Evolutionary conservation across 1,284 basidiomycete species (phyloP), one percentile per base, ranked within the genome.

Genomic region (Athelia sp.): DNA sequence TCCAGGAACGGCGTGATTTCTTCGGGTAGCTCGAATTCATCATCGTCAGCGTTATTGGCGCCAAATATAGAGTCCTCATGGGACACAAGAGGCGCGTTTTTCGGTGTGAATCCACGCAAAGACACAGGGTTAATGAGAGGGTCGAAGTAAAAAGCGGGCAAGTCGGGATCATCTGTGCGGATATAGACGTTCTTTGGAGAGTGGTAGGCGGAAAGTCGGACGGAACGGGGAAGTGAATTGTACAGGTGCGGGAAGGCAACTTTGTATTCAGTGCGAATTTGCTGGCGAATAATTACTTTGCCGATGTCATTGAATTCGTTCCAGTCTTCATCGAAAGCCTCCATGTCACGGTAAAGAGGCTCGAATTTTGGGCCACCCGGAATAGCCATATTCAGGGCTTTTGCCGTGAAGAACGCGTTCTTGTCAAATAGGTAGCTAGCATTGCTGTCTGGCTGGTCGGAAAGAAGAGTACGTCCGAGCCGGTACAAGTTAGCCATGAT

Each of bases 301-400:
- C 98, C 96, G 70, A 99, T 98, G 66, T 99, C 97, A 66, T 99
- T 99, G 64, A 99, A 99, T 70, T 99, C 96, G 71, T 98, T 98
- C 94, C 97, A 99, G 65, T 99, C 97, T 68, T 99, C 96, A 63
- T 99, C 97, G 61, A 93, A 98, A 10, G 89, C 81, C 62, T 99
- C 97, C 81, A 94, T 94, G 63, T 99, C 97, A 45, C 95, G 84
- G 70, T 90, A 90, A 26, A 95, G 70, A 21, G 92, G 94, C 74
- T 98, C 94, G 57, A 98, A 99, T 68, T 98, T 98, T 3, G 95
- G 97, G 50, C 97, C 97, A 55, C 97, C 97, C 0, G 97, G 97
- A 56, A 99, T 96, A 43, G 96, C 97, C 80, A 98, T 90, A 71
- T 98, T 99, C 56, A 99, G 78, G 10, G 92, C 91, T 73, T 99